Evolutionary conservation across 331 rosid species (phyloP).

Genomic region (Erythrophleum ivorense): DNA sequence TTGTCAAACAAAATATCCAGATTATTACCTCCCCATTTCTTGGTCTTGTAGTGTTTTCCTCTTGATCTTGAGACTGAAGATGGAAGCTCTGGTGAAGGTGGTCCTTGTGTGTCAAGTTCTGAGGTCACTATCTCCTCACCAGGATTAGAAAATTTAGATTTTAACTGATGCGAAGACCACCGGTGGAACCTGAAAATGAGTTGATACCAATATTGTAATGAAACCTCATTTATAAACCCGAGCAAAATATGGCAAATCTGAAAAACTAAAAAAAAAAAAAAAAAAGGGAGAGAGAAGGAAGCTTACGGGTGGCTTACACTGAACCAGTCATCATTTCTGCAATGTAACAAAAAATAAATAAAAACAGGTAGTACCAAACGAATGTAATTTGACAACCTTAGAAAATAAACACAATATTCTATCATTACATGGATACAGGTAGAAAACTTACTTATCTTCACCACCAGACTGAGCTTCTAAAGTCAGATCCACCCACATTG

Average conservation of each 20-base stretch:
- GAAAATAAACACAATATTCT: slow-evolving; percentile 1
- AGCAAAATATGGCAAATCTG: neutral
- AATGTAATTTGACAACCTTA: neutral
- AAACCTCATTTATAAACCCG: slow-evolving; percentile 1
- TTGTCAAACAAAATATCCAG: slow-evolving; percentile 47
- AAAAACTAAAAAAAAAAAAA: too few species aligned
- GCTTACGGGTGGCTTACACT: slow-evolving; percentile 69
- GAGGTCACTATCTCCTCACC: slow-evolving; percentile 46
- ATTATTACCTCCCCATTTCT: slow-evolving; percentile 59
- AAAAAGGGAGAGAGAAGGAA: slow-evolving; percentile 5
- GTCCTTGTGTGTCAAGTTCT: slow-evolving; percentile 45
- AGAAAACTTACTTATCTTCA: slow-evolving; percentile 56
- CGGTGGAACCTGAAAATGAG: slow-evolving; percentile 74
- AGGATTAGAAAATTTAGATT: slow-evolving; percentile 58
- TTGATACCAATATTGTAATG: slow-evolving; percentile 11
- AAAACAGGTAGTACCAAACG: neutral
- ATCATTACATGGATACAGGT: neutral
- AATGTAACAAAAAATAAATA: slow-evolving; percentile 28
- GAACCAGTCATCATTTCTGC: slow-evolving; percentile 80
- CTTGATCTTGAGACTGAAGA: slow-evolving; percentile 77
- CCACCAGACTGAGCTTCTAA: slow-evolving; percentile 51
- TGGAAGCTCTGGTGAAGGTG: slow-evolving; percentile 63
- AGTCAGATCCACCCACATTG: slow-evolving; percentile 82
- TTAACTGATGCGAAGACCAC: slow-evolving; percentile 64
- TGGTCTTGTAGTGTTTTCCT: slow-evolving; percentile 66